Evolutionary conservation across 2,329 filamentous ascomycete species (phyloP).

Genomic region (Trichoderma oligosporum): DNA sequence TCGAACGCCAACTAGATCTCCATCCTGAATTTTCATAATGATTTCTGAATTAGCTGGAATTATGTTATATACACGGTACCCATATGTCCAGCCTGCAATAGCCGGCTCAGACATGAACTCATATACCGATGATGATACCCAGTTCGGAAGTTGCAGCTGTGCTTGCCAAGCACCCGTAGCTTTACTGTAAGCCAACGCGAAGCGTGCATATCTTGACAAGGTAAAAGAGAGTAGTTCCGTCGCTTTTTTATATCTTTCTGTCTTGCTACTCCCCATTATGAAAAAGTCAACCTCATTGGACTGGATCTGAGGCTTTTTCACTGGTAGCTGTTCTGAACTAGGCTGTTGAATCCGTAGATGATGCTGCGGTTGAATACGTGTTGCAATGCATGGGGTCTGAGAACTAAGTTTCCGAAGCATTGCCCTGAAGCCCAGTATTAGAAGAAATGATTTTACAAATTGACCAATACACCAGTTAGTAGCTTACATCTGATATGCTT

Average conservation of each 20-base stretch:
- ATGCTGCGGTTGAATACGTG: conserved; percentile 14
- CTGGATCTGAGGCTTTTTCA: not conserved
- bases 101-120: conserved; percentile 22
- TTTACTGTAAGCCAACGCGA: conserved; percentile 14
- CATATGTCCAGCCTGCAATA: conserved; percentile 23
- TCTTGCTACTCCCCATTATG: not conserved
- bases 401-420: conserved; percentile 21
- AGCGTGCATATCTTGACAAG: conserved; percentile 19
- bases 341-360: conserved; percentile 10
- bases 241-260: not conserved
- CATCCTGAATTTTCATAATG: conserved; percentile 8
- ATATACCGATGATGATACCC: conserved; percentile 23
- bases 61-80: conserved; percentile 26
- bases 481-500: conserved; percentile 25
- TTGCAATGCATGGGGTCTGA: conserved; percentile 20
- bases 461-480: not conserved
- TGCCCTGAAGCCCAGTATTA: conserved; percentile 20
- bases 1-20: conserved; percentile 23
- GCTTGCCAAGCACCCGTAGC: conserved; percentile 24
- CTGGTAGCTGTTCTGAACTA: not conserved
- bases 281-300: not conserved
- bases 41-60: conserved; percentile 21
- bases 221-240: not conserved
- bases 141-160: conserved; percentile 25
- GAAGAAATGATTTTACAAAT: not conserved